Evolutionary conservation across 768 basidiomycete genomes (phyloP).

Genomic region (Cystofilobasidium bisporidii): DNA sequence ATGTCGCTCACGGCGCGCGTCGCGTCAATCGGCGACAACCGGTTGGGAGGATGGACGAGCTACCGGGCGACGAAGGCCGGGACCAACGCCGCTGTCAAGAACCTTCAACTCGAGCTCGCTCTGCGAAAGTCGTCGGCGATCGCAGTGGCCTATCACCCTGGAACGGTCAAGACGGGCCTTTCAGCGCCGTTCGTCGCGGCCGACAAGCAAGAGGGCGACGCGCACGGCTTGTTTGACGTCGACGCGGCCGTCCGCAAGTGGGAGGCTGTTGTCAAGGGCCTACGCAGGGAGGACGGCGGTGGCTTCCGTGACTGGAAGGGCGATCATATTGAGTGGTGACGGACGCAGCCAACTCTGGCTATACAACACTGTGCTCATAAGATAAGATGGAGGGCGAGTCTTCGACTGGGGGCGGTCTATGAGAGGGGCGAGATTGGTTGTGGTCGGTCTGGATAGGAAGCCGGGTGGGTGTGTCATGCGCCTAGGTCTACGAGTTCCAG

Average conservation of each 20-base stretch:
- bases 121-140: conserved; percentile 37
- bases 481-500: neutral
- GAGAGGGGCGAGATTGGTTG: too few species aligned
- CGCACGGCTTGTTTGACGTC: conserved; percentile 38
- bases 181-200: conserved; percentile 36
- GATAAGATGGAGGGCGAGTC: too few species aligned
- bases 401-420: too few species aligned
- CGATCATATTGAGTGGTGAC: conserved; percentile 35
- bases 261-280: conserved; percentile 30
- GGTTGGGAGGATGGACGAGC: conserved; percentile 40
- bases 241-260: conserved; percentile 38
- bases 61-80: conserved; percentile 43
- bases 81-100: conserved; percentile 41
- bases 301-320: conserved; percentile 39
- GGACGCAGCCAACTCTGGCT: neutral
- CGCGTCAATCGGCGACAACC: conserved; percentile 42
- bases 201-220: conserved; percentile 33
- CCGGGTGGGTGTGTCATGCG: too few species aligned
- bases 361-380: neutral
- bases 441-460: too few species aligned
- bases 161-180: conserved; percentile 39
- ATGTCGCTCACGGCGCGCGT: conserved; percentile 42
- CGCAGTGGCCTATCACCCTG: conserved; percentile 36
- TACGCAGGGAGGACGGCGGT: conserved; percentile 27
- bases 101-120: conserved; percentile 14